Evolutionary conservation across 305 asterid genomes (phyloP).

Genomic region (Fraxinus floribunda): DNA sequence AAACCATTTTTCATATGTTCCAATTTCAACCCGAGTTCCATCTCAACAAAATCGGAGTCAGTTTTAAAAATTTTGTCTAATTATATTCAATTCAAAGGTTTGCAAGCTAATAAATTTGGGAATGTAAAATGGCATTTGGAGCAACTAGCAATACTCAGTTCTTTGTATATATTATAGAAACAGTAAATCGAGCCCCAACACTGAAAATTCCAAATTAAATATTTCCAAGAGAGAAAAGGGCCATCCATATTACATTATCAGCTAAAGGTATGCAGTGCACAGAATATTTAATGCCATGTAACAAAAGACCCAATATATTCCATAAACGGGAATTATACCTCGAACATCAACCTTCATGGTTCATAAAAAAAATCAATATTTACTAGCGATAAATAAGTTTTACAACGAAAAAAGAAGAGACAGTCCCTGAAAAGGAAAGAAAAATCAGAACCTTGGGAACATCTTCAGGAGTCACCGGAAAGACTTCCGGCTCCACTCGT

Average conservation of each 20-base stretch:
- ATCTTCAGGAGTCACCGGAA: slow-evolving; percentile 67
- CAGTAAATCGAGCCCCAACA: neutral
- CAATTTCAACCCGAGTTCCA: neutral
- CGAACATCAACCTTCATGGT: neutral
- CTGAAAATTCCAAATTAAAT: neutral
- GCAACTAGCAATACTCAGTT: neutral
- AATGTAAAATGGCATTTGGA: neutral
- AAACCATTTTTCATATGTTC: neutral
- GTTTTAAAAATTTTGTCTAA: neutral
- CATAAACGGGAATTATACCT: neutral
- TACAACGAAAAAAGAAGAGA: neutral
- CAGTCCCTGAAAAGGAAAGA: neutral
- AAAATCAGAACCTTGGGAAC: neutral
- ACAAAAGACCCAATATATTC: neutral
- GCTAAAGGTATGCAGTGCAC: neutral
- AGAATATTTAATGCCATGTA: neutral
- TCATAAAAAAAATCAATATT: neutral
- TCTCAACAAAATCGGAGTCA: neutral
- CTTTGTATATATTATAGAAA: neutral
- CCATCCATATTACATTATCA: neutral
- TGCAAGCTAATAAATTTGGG: neutral
- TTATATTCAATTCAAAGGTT: slow-evolving; percentile 10
- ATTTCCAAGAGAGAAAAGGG: neutral
- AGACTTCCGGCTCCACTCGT: slow-evolving; percentile 40
- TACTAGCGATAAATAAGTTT: neutral